These are phyloP conservation scores for Dactylorhiza incarnata DNA, from an alignment of 106 monocot genomes.

Conservation along the genomic window DNA sequence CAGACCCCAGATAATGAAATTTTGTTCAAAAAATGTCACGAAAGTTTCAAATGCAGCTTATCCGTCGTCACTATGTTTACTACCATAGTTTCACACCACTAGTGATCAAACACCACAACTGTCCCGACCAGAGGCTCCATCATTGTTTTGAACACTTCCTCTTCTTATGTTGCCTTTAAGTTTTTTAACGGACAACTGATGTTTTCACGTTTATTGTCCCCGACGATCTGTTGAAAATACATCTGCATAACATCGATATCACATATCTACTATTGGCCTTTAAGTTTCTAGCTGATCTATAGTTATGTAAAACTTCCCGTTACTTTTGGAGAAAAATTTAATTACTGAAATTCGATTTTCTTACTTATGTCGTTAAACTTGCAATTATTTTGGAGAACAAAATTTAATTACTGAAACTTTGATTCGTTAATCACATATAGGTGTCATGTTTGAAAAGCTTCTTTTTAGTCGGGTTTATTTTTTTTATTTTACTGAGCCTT, in stretches of 20 bases:
- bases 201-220: background rate
- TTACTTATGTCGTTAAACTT: no score
- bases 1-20: background rate
- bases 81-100: background rate
- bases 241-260: background rate
- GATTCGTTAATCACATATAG: no score
- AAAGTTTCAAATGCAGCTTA: no score
- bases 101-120: background rate
- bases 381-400: no score
- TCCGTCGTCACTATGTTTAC: no score
- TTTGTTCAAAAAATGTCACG: background rate
- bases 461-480: no score
- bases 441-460: no score
- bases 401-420: no score
- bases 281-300: background rate
- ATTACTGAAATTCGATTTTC: no score
- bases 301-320: background rate
- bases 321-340: no score
- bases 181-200: background rate
- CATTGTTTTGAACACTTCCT: background rate
- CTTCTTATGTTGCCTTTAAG: background rate
- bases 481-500: no score
- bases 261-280: background rate
- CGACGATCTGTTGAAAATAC: background rate
- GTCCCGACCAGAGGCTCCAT: background rate